Conservation (phyloP, 805 yeast genomes). For the Debaryomyces prosopidis region DNA sequence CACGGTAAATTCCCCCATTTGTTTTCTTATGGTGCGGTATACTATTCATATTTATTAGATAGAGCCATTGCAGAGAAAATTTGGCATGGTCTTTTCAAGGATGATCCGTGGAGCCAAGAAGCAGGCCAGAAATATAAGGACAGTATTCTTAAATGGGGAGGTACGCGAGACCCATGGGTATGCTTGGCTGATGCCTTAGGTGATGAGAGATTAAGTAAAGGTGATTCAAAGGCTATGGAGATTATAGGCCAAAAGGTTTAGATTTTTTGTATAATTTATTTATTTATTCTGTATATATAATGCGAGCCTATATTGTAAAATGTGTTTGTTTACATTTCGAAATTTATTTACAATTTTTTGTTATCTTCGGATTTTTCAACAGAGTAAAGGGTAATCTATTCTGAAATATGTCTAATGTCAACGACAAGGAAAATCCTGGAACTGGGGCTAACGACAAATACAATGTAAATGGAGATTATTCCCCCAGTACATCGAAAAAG, state of each 20-base stretch:
- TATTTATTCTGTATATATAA: background rate
- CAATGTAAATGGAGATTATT: background rate
- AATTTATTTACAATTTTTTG: background rate
- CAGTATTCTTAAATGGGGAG: slow-evolving; percentile 88
- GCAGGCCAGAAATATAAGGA: slow-evolving; percentile 78
- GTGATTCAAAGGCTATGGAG: slow-evolving; percentile 73
- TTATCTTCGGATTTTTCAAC: no score
- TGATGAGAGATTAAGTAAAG: slow-evolving; percentile 56
- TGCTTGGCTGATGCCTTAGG: slow-evolving; percentile 80
- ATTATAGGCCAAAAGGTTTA: slow-evolving; percentile 17
- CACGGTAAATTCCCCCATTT: slow-evolving; percentile 93
- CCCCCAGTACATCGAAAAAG: slow-evolving; percentile 7
- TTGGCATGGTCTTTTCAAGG: slow-evolving; percentile 71
- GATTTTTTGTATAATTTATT: background rate
- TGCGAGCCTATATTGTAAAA: background rate
- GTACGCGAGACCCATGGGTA: slow-evolving; percentile 85
- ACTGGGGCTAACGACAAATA: background rate
- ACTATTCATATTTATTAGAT: slow-evolving; percentile 88
- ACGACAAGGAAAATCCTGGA: slow-evolving; percentile 2
- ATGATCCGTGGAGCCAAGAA: slow-evolving; percentile 66
- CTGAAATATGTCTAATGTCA: background rate
- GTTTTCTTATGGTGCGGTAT: slow-evolving; percentile 90
- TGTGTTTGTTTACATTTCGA: background rate
- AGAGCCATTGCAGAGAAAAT: slow-evolving; percentile 87
- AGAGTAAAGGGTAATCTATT: no score